Evolutionary conservation across 2,329 filamentous ascomycete genomes (phyloP), one percentile per base, ranked within the genome.

Genomic region (Blumeriella jaapii): DNA sequence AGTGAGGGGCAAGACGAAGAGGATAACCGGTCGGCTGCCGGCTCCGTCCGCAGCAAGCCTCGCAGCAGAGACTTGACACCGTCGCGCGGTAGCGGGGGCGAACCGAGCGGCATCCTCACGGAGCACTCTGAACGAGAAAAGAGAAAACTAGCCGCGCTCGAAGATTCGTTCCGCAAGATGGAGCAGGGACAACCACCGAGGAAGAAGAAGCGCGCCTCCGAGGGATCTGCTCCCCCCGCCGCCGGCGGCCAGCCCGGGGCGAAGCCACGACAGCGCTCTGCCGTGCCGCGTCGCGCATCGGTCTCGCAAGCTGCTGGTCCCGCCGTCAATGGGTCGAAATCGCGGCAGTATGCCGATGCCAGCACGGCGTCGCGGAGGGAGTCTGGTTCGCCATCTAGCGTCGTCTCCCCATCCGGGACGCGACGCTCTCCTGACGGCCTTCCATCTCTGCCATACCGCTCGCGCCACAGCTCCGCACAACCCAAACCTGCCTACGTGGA

Each of bases 41-140:
- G 61, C 15, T 69, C 67, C 14, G 65, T 67, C 6, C 67, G 68
- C 41, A 78, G 74, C 60, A 82, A 82, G 51, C 72, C 76, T 7
- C 66, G 71, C 0, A 81, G 75, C 49, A 69, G 77, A 35, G 77
- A 82, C 45, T 63, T 72, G 45, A 80, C 77, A 2, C 77, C 77
- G 19, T 39, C 49, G 6, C 44, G 52, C 2, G 60, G 65, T 11
- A n/a, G n/a, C n/a, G n/a, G n/a, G n/a, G 69, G 75, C 47, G 75
- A 74, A 16, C 71, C 71, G 0, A 55, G 52, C 29, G 50, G 47
- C 11, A 40, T 47, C 68, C 73, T 38, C 67, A 78, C 44, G 33
- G 74, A 76, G 43, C 71, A 69, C 5, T 78, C 75, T 1, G 74
- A 79, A 44, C 67, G 75, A 18, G 75, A 80, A 42, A 79, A 80